phyloP scores from a whole-genome alignment of 108 stramenopile species.

The Poteriospumella lacustris region DNA sequence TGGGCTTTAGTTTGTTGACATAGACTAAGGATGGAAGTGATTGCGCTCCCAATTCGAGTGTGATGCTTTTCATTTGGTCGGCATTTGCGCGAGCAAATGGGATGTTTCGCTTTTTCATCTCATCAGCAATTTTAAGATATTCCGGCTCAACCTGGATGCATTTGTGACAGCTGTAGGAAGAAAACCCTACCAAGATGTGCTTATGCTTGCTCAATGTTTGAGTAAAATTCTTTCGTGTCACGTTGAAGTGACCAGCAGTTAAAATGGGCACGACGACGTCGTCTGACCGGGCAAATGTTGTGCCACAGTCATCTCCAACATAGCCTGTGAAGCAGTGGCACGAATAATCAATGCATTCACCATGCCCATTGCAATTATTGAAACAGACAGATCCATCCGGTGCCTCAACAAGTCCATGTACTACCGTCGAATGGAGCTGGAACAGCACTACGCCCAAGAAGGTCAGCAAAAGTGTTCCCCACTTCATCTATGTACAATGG shows the following conservation, averaged over 20 bases:
- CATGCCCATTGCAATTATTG: constrained; percentile 30
- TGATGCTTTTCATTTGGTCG: not conserved
- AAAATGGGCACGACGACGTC: not conserved
- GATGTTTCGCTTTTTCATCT: not conserved
- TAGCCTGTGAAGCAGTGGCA: constrained; percentile 23
- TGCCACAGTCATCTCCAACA: constrained; percentile 25
- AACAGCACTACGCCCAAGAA: no score
- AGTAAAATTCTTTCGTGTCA: constrained; percentile 29
- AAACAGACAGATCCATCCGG: constrained; percentile 31
- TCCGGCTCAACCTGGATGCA: constrained; percentile 16
- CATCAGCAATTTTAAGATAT: not conserved
- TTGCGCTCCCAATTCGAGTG: not conserved
- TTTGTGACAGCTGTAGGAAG: not conserved
- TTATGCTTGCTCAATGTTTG: not conserved
- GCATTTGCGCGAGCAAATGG: constrained; percentile 26
- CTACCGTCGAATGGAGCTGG: no score
- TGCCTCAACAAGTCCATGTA: no score
- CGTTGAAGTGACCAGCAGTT: constrained; percentile 29
- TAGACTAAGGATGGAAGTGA: constrained; percentile 1
- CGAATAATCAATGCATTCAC: not conserved
- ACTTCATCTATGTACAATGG: no score
- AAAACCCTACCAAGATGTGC: constrained; percentile 10
- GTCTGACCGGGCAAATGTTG: not conserved
- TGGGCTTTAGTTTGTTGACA: constrained; percentile 3
- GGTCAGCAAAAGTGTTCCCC: no score